A percentile compares a stretch with the other conserved stretches of the same genome.
Evolutionary conservation across 2,329 filamentous ascomycete genomes (phyloP).

Genomic region (Hymenoscyphus fraxineus): DNA sequence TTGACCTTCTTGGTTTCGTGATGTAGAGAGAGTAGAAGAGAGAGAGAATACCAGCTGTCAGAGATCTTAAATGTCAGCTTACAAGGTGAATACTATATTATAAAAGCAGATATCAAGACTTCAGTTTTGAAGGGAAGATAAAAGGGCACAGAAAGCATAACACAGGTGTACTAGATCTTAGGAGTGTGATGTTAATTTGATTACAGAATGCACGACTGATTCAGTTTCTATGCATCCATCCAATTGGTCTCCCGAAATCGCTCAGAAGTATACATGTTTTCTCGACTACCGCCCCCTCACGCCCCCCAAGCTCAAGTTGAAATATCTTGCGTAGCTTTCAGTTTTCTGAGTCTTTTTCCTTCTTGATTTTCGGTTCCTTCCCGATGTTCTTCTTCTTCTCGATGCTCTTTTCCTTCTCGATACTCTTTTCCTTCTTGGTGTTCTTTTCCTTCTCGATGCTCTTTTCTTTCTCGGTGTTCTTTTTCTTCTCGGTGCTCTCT

Average conservation of each 20-base stretch:
- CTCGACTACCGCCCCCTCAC: no score
- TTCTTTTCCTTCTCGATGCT: no score
- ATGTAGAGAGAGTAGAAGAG: neutral
- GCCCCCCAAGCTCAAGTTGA: no score
- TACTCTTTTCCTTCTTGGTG: no score
- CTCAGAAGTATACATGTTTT: no score
- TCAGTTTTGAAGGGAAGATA: neutral
- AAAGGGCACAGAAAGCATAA: no score
- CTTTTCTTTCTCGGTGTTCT: neutral
- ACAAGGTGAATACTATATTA: no score
- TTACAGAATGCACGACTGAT: neutral
- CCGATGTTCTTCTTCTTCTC: neutral
- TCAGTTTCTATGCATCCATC: neutral
- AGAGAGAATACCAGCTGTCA: neutral
- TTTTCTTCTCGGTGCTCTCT: neutral
- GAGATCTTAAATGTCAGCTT: no score
- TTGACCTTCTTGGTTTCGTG: neutral
- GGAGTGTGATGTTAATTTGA: neutral
- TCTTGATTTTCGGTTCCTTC: neutral
- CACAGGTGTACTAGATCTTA: neutral
- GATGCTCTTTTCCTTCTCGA: no score
- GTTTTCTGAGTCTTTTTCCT: neutral
- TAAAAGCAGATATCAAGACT: neutral
- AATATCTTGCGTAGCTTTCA: no score
- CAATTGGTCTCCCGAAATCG: no score